Percentiles rank a stretch among this genome's conserved stretches.
Conservation (phyloP, 2,329 filamentous ascomycete species). For the Proliferodiscus dingleyae region DNA sequence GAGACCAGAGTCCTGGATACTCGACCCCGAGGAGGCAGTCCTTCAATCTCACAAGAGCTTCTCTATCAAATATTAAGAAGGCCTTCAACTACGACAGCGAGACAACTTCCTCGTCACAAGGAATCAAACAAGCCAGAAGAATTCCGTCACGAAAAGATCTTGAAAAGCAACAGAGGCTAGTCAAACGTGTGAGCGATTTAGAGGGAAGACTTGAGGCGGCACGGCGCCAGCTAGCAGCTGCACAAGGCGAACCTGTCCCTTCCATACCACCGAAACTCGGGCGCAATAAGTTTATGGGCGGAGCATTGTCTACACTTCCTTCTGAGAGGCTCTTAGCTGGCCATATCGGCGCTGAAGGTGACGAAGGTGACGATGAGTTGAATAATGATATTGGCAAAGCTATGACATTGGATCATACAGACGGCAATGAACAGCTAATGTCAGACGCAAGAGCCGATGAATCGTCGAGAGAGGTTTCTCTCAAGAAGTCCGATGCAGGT, state of each 20-base stretch:
- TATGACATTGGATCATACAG: slow-evolving; percentile 10
- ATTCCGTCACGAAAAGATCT: slow-evolving; percentile 52
- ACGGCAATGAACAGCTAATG: background rate
- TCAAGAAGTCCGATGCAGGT: background rate
- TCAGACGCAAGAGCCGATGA: slow-evolving; percentile 1
- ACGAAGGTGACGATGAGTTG: slow-evolving; percentile 6
- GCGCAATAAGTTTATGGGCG: slow-evolving; percentile 37
- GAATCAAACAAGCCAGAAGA: slow-evolving; percentile 30
- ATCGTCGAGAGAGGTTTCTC: background rate
- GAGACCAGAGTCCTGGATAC: slow-evolving; percentile 15
- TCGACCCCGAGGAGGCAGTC: slow-evolving; percentile 15
- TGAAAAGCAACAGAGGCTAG: slow-evolving; percentile 50
- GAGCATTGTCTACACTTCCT: slow-evolving; percentile 39
- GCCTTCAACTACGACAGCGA: slow-evolving; percentile 9
- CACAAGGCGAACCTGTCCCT: slow-evolving; percentile 37
- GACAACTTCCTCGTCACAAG: background rate
- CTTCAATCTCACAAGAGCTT: slow-evolving; percentile 20
- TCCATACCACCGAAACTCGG: slow-evolving; percentile 20
- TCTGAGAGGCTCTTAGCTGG: slow-evolving; percentile 40
- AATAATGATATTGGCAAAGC: slow-evolving; percentile 17
- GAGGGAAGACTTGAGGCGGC: slow-evolving; percentile 53
- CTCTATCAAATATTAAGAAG: slow-evolving; percentile 19
- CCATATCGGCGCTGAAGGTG: slow-evolving; percentile 24
- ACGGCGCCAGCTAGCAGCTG: slow-evolving; percentile 47
- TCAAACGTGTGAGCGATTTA: slow-evolving; percentile 56